Base-by-base conservation (phyloP, 2,329 filamentous ascomycete genomes). In the Allantophomopsis lycopodina region DNA sequence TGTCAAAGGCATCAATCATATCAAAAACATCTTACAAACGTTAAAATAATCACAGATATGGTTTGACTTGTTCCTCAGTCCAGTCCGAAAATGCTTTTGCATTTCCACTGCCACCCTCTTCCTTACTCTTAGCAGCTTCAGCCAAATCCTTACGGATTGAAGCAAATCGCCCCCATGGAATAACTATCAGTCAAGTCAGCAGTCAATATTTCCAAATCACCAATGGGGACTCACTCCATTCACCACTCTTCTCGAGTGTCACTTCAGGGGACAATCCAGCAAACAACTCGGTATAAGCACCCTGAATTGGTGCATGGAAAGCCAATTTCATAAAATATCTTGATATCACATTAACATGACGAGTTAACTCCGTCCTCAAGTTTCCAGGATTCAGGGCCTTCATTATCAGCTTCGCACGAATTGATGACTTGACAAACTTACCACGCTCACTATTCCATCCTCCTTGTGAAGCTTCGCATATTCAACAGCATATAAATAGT, bases 101-200 rank as follows among this genome's bases (percentile, higher is more conserved):
- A 32, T 57, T 52, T 1, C 57, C 61, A 4, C 53, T 59, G 1
- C 62, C 60, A 14, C 60, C 60, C 36, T 63, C 58, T 14, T 50
- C 51, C 36, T 54, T 45, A 4, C 50, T 42, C 42, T 54, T 59
- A 2, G 52, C 52, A 11, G 48, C 55, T 2, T 51, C 45, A 4
- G 49, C 49, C 11, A 63, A 31, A 43, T 62, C 61, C 30, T 46
- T 43, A 11, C 57, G 49, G 14, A 60, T 54, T 14, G 52, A 41
- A 35, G 40, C 42, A 41, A 58, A 48, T 21, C 58, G 52, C 44
- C 68, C 68, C 63, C 65, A 73, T 2, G 68, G 67, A 37, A 66
- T 55, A 18, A 71, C 56, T 58, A 35, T 16, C 16, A 4, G 17
- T 23, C 34, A 28, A 28, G 23, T 28, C 23, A 28, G 23, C 7